Conservation (phyloP, 495 filamentous ascomycete species). For the Podospora pseudopauciseta region DNA sequence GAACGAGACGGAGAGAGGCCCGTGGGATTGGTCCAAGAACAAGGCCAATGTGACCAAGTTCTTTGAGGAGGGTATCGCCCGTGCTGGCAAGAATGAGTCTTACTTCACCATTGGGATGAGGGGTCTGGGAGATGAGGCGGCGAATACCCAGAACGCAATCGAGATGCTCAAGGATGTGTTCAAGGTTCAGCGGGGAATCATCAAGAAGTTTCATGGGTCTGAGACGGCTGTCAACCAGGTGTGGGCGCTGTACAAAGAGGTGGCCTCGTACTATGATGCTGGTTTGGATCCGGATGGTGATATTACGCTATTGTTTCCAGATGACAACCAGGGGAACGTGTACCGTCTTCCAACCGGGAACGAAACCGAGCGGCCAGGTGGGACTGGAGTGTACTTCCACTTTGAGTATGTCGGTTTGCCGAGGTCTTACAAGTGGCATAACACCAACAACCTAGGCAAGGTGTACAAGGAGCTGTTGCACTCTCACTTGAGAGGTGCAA, state of each 20-base stretch:
- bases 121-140: slow-evolving; percentile 56
- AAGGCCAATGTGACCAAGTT: slow-evolving; percentile 53
- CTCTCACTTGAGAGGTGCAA: slow-evolving; percentile 50
- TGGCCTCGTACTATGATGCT: slow-evolving; percentile 57
- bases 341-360: slow-evolving; percentile 53
- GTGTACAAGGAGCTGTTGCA: slow-evolving; percentile 47
- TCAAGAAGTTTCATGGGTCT: slow-evolving; percentile 31
- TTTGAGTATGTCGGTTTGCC: slow-evolving; percentile 59
- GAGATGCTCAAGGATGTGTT: slow-evolving; percentile 48
- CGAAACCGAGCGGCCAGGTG: slow-evolving; percentile 50
- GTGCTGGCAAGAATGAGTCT: slow-evolving; percentile 51
- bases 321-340: slow-evolving; percentile 63
- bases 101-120: slow-evolving; percentile 61
- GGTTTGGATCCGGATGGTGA: slow-evolving; percentile 58
- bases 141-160: slow-evolving; percentile 35
- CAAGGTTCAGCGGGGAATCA: slow-evolving; percentile 20
- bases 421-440: slow-evolving; percentile 56
- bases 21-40: slow-evolving; percentile 60
- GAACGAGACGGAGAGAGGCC: slow-evolving; percentile 39
- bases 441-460: slow-evolving; percentile 48
- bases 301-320: slow-evolving; percentile 61
- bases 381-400: slow-evolving; percentile 62
- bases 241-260: slow-evolving; percentile 61
- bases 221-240: slow-evolving; percentile 47
- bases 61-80: slow-evolving; percentile 49